phyloP scores from a whole-genome alignment of 441 rosid species.

The Rhodomyrtus psidioides region DNA sequence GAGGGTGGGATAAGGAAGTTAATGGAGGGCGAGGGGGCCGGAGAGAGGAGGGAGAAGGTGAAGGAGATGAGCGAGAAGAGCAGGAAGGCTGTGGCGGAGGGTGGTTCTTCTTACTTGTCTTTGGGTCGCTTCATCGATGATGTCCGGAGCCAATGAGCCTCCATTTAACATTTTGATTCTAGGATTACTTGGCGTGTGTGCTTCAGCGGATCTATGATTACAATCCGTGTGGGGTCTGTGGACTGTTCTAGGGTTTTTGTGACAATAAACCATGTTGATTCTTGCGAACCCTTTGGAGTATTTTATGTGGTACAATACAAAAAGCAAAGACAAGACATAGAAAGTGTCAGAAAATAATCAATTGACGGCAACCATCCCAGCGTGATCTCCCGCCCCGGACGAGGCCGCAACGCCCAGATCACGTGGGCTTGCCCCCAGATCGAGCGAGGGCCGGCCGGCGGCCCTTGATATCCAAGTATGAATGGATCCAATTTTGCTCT shows the following conservation, averaged over 20 bases:
- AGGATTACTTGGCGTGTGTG: neutral
- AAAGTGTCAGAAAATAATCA: neutral
- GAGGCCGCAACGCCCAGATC: too few relatives aligned
- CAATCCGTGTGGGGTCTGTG: neutral
- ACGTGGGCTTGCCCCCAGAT: too few relatives aligned
- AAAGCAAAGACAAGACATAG: neutral
- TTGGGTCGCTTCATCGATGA: neutral
- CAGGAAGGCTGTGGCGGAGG: neutral
- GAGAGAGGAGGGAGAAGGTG: neutral
- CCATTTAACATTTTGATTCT: neutral
- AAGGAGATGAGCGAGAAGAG: neutral
- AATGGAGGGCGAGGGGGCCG: neutral
- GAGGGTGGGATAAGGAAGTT: neutral
- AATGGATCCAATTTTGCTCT: neutral
- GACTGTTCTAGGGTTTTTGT: neutral
- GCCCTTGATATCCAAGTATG: neutral
- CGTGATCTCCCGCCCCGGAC: neutral
- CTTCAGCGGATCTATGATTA: neutral
- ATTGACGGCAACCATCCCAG: neutral
- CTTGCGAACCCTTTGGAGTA: neutral
- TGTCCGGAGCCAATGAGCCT: neutral
- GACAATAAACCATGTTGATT: neutral
- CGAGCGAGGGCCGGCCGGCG: too few relatives aligned
- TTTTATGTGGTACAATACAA: neutral
- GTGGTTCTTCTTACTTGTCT: neutral